Conservation (phyloP, 192 early-diverging fungal species). For the Entophlyctis luteolus region DNA sequence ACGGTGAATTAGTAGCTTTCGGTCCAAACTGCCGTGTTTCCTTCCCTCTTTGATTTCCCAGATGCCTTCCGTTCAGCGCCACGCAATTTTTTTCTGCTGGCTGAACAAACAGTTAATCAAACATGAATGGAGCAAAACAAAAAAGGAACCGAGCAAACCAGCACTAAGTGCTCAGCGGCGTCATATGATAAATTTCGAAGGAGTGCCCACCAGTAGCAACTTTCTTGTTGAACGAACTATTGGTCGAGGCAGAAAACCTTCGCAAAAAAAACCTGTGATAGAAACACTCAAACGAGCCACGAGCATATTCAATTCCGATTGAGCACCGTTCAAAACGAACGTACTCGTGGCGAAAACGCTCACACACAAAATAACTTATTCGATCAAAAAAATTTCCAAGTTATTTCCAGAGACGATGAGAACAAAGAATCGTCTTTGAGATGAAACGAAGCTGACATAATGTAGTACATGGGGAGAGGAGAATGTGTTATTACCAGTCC, state of each 20-base stretch:
- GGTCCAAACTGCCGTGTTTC: conserved; percentile 82
- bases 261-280: not conserved
- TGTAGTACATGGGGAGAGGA: no score
- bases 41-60: conserved; percentile 75
- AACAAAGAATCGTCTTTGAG: conserved; percentile 97
- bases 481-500: no score
- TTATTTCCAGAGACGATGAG: conserved; percentile 92
- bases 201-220: conserved; percentile 60
- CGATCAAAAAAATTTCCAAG: conserved; percentile 95
- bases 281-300: conserved; percentile 69
- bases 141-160: conserved; percentile 66
- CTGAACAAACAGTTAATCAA: not conserved
- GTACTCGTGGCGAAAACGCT: conserved; percentile 91
- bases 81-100: conserved; percentile 56
- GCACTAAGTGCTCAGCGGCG: conserved; percentile 84
- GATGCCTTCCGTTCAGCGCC: conserved; percentile 69
- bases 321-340: conserved; percentile 97
- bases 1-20: conserved; percentile 97
- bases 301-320: conserved; percentile 96
- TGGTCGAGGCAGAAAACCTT: conserved; percentile 49
- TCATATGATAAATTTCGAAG: conserved; percentile 89
- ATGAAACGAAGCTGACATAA: conserved; percentile 98
- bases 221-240: conserved; percentile 72
- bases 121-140: no score
- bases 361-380: conserved; percentile 93